Conservation (phyloP, 2,329 filamentous ascomycete species). For the Neofusicoccum sp. region DNA sequence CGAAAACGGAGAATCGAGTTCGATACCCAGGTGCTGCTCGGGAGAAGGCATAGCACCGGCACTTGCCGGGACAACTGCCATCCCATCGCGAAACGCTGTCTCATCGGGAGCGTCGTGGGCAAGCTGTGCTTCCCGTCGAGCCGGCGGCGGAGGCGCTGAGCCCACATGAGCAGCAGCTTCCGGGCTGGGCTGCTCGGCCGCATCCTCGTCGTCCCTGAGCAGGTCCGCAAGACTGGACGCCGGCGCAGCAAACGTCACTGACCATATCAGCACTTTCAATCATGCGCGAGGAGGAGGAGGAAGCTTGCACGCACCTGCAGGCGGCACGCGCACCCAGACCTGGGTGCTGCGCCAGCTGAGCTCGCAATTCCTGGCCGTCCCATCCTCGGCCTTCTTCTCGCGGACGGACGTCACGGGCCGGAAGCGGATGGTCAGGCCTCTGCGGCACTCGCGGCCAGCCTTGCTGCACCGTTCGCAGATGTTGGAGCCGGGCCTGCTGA, state of each 20-base stretch:
- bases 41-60: background rate
- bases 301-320: background rate
- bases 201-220: background rate
- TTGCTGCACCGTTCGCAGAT: conserved; percentile 5
- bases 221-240: conserved; percentile 9
- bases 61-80: background rate
- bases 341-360: conserved; percentile 2
- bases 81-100: background rate
- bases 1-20: background rate
- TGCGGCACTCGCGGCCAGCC: conserved; percentile 6
- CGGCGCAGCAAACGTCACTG: conserved; percentile 7
- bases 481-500: background rate
- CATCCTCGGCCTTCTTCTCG: background rate
- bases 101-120: background rate
- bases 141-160: no score
- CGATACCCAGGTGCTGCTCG: background rate
- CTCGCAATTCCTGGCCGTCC: background rate
- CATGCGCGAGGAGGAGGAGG: no score
- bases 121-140: background rate
- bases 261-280: no score
- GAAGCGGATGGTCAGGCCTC: conserved; percentile 15
- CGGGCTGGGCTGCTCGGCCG: background rate
- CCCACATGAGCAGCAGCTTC: background rate
- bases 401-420: conserved; percentile 14
- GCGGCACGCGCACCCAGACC: conserved; percentile 7